A percentile compares a stretch with the other conserved stretches of the same genome.
Conservation (phyloP, 179 eudicot species). For the Sideroxylon spinosum region DNA sequence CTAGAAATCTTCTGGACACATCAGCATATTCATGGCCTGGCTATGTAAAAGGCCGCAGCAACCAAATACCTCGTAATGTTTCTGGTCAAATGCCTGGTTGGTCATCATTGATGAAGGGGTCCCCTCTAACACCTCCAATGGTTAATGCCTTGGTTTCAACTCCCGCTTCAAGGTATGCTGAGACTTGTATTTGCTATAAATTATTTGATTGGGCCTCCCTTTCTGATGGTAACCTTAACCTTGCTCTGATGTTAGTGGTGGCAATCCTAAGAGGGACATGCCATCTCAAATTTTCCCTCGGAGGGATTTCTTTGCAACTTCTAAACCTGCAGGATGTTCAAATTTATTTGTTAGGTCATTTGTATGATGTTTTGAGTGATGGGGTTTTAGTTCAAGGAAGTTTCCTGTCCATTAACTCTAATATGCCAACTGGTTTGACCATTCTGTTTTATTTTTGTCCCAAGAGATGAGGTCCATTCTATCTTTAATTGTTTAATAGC, state of each 20-base stretch:
- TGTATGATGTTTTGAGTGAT: background rate
- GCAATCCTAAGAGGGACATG: background rate
- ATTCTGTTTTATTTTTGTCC: too few relatives aligned
- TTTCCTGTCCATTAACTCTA: background rate
- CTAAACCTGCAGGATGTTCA: background rate
- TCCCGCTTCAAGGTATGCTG: conserved; percentile 83
- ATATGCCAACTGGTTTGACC: background rate
- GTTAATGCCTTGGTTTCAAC: conserved; percentile 60
- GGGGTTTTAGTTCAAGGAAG: too few relatives aligned
- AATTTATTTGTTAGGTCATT: background rate
- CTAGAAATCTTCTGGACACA: conserved; percentile 75
- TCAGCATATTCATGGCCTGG: conserved; percentile 90
- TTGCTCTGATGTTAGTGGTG: too few relatives aligned
- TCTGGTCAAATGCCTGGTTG: conserved; percentile 73
- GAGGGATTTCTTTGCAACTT: background rate
- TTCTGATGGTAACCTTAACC: background rate
- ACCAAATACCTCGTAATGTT: conserved; percentile 61
- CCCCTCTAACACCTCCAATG: conserved; percentile 66
- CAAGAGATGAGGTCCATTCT: too few relatives aligned
- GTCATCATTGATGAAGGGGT: conserved; percentile 86
- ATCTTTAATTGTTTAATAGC: too few relatives aligned
- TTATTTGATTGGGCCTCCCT: background rate
- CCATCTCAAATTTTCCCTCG: background rate
- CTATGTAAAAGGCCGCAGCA: conserved; percentile 65
- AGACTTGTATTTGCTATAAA: background rate